A percentile compares a stretch with the other conserved stretches of the same genome.
phyloP scores from a whole-genome alignment of 2,329 filamentous ascomycete genomes.

The Sporothrix globosa region DNA sequence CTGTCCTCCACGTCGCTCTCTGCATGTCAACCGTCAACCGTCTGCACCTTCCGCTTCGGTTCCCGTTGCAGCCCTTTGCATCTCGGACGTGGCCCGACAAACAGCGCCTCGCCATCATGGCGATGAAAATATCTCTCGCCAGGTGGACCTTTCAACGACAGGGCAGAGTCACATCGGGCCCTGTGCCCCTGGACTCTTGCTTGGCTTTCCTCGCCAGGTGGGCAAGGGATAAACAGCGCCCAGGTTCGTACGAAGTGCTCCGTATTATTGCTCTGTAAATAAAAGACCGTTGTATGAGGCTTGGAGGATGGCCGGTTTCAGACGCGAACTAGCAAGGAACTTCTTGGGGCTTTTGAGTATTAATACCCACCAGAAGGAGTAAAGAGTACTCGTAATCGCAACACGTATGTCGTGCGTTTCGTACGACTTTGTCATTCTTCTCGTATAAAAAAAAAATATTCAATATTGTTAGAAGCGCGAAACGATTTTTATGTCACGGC shows the following conservation, averaged over 20 bases:
- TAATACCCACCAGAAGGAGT: neutral
- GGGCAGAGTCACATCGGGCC: conserved; percentile 8
- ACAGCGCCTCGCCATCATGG: neutral
- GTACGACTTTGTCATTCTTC: neutral
- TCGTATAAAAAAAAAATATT: too few relatives aligned
- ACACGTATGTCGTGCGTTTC: neutral
- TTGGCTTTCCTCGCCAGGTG: neutral
- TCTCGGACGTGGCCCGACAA: neutral
- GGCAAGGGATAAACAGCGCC: neutral
- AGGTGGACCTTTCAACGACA: neutral
- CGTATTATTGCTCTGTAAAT: too few relatives aligned
- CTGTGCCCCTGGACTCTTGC: neutral
- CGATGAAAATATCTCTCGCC: conserved; percentile 18
- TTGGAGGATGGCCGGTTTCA: neutral
- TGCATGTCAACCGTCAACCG: neutral
- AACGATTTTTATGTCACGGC: neutral
- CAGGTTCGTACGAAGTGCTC: neutral
- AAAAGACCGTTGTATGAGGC: conserved; percentile 10
- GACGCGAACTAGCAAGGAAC: conserved; percentile 17
- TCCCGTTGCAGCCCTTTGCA: neutral
- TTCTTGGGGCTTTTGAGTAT: neutral
- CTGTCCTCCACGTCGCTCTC: conserved; percentile 11
- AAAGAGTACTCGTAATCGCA: neutral
- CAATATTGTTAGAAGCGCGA: neutral
- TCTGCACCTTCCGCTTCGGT: too few relatives aligned